A percentile compares a stretch with the other conserved stretches of the same genome.
Evolutionary conservation across 495 filamentous ascomycete species (phyloP).

Genomic region (Annulohypoxylon nitens): DNA sequence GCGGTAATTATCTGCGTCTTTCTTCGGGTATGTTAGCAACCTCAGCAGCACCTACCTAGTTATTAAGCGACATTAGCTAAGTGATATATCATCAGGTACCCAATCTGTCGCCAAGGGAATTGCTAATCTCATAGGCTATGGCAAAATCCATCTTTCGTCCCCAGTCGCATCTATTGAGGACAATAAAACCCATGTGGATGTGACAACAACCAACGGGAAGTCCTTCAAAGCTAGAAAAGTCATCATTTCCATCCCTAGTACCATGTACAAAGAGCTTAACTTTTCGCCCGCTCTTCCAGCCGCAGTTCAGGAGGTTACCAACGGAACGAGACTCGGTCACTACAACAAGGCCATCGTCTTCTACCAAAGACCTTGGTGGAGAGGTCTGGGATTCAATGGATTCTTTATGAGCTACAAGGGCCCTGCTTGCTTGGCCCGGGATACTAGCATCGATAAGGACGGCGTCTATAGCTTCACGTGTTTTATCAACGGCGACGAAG

Average conservation of each 20-base stretch:
- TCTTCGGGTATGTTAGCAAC: not conserved
- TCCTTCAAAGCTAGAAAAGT: slow-evolving; percentile 51
- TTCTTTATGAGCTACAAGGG: slow-evolving; percentile 54
- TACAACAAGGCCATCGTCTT: slow-evolving; percentile 57
- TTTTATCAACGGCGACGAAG: slow-evolving; percentile 54
- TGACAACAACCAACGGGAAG: slow-evolving; percentile 27
- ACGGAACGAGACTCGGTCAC: slow-evolving; percentile 50
- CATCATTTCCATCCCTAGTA: slow-evolving; percentile 55
- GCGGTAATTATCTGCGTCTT: slow-evolving; percentile 62
- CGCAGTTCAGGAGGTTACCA: slow-evolving; percentile 33
- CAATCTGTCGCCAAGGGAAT: slow-evolving; percentile 53
- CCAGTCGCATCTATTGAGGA: slow-evolving; percentile 41
- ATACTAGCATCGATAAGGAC: slow-evolving; percentile 53
- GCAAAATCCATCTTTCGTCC: slow-evolving; percentile 41
- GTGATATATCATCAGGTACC: slow-evolving; percentile 36
- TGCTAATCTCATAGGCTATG: slow-evolving; percentile 40
- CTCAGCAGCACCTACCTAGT: not conserved
- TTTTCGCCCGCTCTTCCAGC: slow-evolving; percentile 55
- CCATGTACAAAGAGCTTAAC: slow-evolving; percentile 49
- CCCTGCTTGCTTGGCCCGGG: slow-evolving; percentile 54
- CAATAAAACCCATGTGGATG: slow-evolving; percentile 18
- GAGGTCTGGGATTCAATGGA: slow-evolving; percentile 51
- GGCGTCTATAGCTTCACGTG: slow-evolving; percentile 56
- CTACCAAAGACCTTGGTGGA: slow-evolving; percentile 59
- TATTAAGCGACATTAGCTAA: not conserved